These are phyloP conservation scores for Aaosphaeria pasadenensis DNA, from an alignment of 2,329 filamentous ascomycete genomes.

Conservation along the genomic window DNA sequence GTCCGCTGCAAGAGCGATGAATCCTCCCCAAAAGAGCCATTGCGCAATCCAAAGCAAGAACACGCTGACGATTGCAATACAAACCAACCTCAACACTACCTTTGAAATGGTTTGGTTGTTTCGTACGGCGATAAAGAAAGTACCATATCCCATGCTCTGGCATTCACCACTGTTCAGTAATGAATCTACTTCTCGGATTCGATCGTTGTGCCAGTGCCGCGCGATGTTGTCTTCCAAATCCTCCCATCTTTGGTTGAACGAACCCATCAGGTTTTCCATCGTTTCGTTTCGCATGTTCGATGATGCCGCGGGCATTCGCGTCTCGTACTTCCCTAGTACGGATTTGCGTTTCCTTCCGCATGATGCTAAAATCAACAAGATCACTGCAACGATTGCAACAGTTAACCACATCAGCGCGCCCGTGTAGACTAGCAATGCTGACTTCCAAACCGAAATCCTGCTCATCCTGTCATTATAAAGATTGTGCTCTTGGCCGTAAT, in stretches of 20 bases:
- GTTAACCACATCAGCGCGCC: not conserved
- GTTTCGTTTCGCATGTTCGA: too few species aligned
- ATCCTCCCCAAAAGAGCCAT: constrained; percentile 30
- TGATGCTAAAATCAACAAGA: not conserved
- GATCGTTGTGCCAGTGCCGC: not conserved
- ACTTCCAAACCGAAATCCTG: not conserved
- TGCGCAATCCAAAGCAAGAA: constrained; percentile 22
- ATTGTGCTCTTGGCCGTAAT: constrained; percentile 23
- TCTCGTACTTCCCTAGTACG: too few species aligned
- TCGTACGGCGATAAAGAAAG: constrained; percentile 4
- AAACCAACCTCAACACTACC: constrained; percentile 7
- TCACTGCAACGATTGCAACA: not conserved
- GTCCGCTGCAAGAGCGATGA: constrained; percentile 19
- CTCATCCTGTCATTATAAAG: constrained; percentile 20
- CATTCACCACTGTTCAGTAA: constrained; percentile 2
- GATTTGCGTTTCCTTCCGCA: too few species aligned
- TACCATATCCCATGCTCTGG: constrained; percentile 9
- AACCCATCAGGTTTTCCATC: not conserved
- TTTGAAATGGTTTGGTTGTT: constrained; percentile 1
- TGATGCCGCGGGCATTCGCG: too few species aligned
- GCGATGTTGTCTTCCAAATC: not conserved
- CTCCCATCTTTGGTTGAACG: not conserved
- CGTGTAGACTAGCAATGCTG: not conserved
- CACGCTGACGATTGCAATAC: constrained; percentile 11
- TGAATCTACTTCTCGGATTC: constrained; percentile 6